phyloP scores from a whole-genome alignment of 139 green algal genomes.

The Diplosphaera chodatii region DNA sequence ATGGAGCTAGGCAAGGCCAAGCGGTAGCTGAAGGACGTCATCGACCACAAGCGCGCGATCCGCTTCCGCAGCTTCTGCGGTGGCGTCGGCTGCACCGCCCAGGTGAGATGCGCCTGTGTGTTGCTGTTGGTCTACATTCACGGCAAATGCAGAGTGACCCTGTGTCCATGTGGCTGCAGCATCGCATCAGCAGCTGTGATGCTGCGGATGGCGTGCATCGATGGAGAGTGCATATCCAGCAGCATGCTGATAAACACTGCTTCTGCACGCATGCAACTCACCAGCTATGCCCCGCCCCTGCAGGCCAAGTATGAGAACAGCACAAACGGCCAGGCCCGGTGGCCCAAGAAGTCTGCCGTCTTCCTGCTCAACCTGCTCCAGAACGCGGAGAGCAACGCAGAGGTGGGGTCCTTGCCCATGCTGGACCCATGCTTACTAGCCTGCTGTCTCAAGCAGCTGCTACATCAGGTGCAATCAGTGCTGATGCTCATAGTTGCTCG shows the following conservation, averaged over 20 bases:
- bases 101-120: not conserved
- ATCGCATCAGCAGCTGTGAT: too few species aligned
- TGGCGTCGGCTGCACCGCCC: constrained; percentile 42
- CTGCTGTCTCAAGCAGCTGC: too few species aligned
- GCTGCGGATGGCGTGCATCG: too few species aligned
- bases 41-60: constrained; percentile 89
- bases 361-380: constrained; percentile 96
- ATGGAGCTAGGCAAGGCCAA: constrained; percentile 90
- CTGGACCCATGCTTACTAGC: too few species aligned
- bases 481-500: too few species aligned
- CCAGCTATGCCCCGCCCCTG: too few species aligned
- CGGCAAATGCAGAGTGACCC: too few species aligned
- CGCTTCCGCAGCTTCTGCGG: constrained; percentile 94
- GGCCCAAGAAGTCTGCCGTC: constrained; percentile 92
- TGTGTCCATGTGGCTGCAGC: too few species aligned
- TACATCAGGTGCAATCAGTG: too few species aligned
- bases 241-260: constrained; percentile 35
- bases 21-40: constrained; percentile 91
- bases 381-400: constrained; percentile 98
- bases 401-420: constrained; percentile 45
- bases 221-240: constrained; percentile 33
- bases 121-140: too few species aligned
- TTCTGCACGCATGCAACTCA: not conserved
- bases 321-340: constrained; percentile 85
- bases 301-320: constrained; percentile 75